Evolutionary conservation across 129 eudicot genomes (phyloP).

Genomic region (Lactuca saligna): DNA sequence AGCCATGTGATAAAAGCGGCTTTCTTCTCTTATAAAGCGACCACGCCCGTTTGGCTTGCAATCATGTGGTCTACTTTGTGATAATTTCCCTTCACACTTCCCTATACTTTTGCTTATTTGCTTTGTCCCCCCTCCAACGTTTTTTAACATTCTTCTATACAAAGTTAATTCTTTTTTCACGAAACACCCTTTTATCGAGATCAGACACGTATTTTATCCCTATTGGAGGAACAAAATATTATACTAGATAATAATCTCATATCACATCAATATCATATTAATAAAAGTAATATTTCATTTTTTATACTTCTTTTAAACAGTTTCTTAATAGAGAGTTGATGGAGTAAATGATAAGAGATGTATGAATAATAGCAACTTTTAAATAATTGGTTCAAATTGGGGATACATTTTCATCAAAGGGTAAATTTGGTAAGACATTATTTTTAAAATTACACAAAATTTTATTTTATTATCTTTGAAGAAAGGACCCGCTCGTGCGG

Average conservation of each 20-base stretch:
- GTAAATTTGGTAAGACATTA: neutral
- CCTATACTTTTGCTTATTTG: constrained; percentile 34
- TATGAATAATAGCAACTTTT: too few relatives aligned
- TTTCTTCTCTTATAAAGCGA: constrained; percentile 61
- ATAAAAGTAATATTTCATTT: neutral
- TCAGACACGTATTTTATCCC: constrained; percentile 10
- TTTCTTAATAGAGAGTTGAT: neutral
- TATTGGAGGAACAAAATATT: constrained; percentile 11
- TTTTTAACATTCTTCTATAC: constrained; percentile 26
- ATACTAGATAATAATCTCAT: neutral
- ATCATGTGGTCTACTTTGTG: constrained; percentile 80
- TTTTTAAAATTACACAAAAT: neutral
- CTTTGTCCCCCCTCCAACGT: constrained; percentile 28
- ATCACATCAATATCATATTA: neutral
- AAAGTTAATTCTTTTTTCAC: constrained; percentile 1
- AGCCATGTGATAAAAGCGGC: constrained; percentile 78
- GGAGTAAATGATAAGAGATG: neutral
- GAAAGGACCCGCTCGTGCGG: constrained; percentile 63
- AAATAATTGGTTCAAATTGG: neutral
- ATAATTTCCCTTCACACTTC: constrained; percentile 47
- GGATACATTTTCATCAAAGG: neutral
- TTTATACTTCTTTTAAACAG: neutral
- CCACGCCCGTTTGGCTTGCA: constrained; percentile 88
- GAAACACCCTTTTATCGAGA: constrained; percentile 12
- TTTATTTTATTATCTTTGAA: constrained; percentile 23